Evolutionary conservation across 371 early-diverging fungal species (phyloP).

Genomic region (Apophysomyces elegans): DNA sequence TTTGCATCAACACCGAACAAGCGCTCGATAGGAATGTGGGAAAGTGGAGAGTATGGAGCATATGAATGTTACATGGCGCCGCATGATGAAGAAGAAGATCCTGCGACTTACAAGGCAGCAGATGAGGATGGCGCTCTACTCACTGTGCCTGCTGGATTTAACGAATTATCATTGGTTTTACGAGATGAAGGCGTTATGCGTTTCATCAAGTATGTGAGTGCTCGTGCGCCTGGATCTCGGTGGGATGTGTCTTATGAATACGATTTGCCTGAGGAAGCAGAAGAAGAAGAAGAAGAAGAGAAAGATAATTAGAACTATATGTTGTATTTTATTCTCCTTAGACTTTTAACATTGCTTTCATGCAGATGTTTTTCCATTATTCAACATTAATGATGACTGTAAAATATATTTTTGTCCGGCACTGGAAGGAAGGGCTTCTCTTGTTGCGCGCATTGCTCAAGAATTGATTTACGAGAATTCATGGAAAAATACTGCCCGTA

Average conservation of each 20-base stretch:
- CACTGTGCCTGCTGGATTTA: conserved; percentile 66
- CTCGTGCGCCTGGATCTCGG: conserved; percentile 66
- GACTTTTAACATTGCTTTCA: too few species aligned
- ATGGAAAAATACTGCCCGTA: too few species aligned
- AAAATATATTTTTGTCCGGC: too few species aligned
- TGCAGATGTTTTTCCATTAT: too few species aligned
- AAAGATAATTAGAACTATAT: too few species aligned
- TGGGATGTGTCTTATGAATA: conserved; percentile 83
- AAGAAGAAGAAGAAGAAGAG: conserved; percentile 28
- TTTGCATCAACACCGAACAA: conserved; percentile 36
- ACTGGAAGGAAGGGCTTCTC: too few species aligned
- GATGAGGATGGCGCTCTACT: conserved; percentile 72
- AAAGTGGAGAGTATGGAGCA: conserved; percentile 70
- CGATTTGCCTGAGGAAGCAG: conserved; percentile 35
- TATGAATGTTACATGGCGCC: conserved; percentile 79
- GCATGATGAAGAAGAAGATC: conserved; percentile 69
- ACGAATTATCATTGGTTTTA: conserved; percentile 67
- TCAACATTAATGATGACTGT: too few species aligned
- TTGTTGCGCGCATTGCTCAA: too few species aligned
- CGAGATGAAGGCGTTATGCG: conserved; percentile 74
- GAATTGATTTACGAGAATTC: too few species aligned
- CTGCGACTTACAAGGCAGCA: conserved; percentile 67
- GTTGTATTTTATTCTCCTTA: too few species aligned
- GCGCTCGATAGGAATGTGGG: conserved; percentile 45
- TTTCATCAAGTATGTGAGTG: conserved; percentile 80